Conservation (phyloP, 208 protist species). For the Crithidia brevicula region DNA sequence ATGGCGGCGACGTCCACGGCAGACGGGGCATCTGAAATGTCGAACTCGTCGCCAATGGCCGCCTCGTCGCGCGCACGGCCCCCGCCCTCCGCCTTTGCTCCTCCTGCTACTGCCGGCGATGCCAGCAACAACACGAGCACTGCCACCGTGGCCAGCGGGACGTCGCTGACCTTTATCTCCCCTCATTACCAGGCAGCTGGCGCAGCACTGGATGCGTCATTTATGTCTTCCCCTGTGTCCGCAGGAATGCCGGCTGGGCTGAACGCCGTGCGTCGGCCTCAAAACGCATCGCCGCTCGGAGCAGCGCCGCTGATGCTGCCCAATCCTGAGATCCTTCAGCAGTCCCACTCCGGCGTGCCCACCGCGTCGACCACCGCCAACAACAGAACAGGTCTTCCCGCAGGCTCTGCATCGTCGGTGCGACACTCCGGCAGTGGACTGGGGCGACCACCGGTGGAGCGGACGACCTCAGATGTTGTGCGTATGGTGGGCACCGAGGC, state of each 20-base stretch:
- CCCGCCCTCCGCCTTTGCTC: too few species aligned
- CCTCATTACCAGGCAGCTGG: neutral
- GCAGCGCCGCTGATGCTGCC: neutral
- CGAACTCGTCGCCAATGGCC: too few species aligned
- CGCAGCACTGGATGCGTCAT: neutral
- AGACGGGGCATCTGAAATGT: too few species aligned
- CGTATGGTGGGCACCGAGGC: constrained; percentile 2
- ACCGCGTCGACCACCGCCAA: neutral
- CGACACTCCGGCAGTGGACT: neutral
- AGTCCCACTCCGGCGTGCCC: too few species aligned
- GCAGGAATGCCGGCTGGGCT: neutral
- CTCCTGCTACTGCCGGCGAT: too few species aligned
- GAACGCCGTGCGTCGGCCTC: neutral
- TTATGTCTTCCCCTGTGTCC: neutral
- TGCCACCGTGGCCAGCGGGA: neutral
- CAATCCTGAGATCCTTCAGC: neutral
- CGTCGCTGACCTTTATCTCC: constrained; percentile 3
- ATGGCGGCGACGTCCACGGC: too few species aligned
- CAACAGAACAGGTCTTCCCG: neutral
- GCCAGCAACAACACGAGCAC: constrained; percentile 10
- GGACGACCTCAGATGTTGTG: neutral
- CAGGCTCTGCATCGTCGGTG: neutral
- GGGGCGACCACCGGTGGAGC: neutral
- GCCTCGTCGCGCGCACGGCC: too few species aligned
- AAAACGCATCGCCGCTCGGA: neutral